Evolutionary conservation across 202 grass and related monocot genomes (phyloP).

Genomic region (Carex arenaria): DNA sequence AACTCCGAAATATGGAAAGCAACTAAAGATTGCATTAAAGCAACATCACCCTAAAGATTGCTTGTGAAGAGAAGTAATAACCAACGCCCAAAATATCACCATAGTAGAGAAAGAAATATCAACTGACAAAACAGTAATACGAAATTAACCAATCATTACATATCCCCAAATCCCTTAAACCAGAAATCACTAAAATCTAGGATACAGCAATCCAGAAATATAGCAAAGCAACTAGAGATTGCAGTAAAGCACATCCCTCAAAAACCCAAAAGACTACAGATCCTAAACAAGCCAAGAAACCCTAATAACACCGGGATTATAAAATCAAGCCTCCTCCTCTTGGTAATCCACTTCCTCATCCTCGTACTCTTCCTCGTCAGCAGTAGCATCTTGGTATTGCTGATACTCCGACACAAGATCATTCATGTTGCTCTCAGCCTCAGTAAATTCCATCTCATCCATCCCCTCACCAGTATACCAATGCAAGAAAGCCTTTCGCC

Average conservation of each 20-base stretch:
- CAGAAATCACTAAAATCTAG: not conserved
- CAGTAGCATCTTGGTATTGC: constrained; percentile 58
- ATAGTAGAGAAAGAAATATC: not conserved
- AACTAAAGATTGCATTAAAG: constrained; percentile 8
- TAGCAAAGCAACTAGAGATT: constrained; percentile 22
- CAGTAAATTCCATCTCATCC: constrained; percentile 71
- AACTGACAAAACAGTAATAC: not conserved
- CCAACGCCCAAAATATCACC: not conserved
- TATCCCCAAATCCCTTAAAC: not conserved
- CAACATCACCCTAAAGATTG: not conserved
- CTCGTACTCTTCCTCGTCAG: constrained; percentile 57
- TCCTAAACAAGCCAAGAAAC: not conserved
- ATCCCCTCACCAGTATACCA: constrained; percentile 71
- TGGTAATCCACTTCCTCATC: constrained; percentile 43
- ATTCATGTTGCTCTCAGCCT: constrained; percentile 70
- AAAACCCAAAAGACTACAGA: not conserved
- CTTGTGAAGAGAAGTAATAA: not conserved
- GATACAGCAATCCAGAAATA: not conserved
- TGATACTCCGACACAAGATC: constrained; percentile 56
- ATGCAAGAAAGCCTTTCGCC: constrained; percentile 53
- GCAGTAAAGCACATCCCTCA: constrained; percentile 8
- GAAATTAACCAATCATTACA: constrained; percentile 5
- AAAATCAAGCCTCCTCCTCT: constrained; percentile 23
- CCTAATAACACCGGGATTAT: not conserved
- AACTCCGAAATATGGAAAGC: not conserved